Conservation (phyloP, 768 basidiomycete species). For the Amyloporia xantha region DNA sequence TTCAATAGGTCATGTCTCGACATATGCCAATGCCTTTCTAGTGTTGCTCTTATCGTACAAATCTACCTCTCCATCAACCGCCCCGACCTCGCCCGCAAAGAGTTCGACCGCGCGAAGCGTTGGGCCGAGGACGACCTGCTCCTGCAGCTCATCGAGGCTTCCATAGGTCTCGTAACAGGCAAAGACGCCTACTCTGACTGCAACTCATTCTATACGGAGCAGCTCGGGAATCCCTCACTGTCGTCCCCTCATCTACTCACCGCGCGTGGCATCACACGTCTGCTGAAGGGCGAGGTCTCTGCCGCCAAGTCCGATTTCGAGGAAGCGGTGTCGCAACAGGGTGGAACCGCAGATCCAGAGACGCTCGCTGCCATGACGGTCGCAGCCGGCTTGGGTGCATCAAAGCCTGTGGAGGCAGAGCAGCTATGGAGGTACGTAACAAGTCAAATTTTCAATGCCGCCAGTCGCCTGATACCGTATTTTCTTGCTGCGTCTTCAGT, state of each 20-base stretch:
- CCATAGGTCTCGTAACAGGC: conserved; percentile 67
- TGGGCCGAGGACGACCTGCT: conserved; percentile 89
- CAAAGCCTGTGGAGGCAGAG: conserved; percentile 58
- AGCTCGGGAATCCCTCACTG: conserved; percentile 73
- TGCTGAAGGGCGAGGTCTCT: conserved; percentile 66
- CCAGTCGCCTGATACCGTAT: too few relatives aligned
- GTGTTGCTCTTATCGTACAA: conserved; percentile 77
- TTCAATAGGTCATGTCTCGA: conserved; percentile 1
- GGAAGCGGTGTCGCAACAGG: conserved; percentile 58
- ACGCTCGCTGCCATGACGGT: conserved; percentile 63
- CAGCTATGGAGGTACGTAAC: conserved; percentile 59
- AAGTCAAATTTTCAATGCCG: conserved; percentile 1
- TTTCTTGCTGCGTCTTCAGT: conserved; percentile 26
- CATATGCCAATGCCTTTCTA: conserved; percentile 23
- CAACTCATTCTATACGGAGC: conserved; percentile 72
- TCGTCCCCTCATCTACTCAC: conserved; percentile 69
- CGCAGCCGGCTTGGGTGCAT: conserved; percentile 47
- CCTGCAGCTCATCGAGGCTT: conserved; percentile 84
- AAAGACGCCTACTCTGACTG: conserved; percentile 56
- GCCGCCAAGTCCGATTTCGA: conserved; percentile 79
- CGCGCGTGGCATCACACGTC: conserved; percentile 71
- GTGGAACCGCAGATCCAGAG: conserved; percentile 47
- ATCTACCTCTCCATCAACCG: conserved; percentile 89
- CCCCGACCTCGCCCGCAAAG: conserved; percentile 79
- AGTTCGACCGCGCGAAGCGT: conserved; percentile 75